phyloP scores from a whole-genome alignment of 441 rosid genomes.

The Lepidium campestre region DNA sequence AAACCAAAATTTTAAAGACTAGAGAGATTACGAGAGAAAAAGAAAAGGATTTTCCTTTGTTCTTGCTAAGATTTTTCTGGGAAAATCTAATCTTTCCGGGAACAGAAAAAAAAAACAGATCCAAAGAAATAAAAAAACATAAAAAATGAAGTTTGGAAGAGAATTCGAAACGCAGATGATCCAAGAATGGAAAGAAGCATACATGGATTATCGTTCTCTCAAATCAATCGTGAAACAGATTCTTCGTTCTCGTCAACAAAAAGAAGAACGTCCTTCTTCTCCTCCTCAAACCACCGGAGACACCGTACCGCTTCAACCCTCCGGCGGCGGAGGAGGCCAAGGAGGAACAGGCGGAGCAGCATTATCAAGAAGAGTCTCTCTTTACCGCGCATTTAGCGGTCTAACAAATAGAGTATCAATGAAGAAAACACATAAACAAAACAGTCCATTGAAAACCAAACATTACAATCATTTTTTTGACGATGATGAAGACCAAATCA shows the following conservation, averaged over 20 bases:
- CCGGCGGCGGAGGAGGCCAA: not conserved
- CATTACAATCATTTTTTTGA: conserved; percentile 24
- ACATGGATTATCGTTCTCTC: conserved; percentile 56
- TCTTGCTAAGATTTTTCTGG: not conserved
- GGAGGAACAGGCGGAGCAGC: not conserved
- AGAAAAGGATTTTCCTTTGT: no score
- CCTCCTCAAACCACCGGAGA: not conserved
- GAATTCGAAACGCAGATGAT: conserved; percentile 63
- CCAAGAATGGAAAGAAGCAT: conserved; percentile 73
- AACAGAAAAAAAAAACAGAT: not conserved
- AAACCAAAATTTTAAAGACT: no score
- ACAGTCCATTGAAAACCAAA: conserved; percentile 17
- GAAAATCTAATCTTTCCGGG: not conserved
- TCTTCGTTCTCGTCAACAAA: conserved; percentile 14
- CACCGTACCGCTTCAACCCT: not conserved
- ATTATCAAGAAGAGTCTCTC: conserved; percentile 40
- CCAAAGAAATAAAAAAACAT: not conserved
- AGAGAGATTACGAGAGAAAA: no score
- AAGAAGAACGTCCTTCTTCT: conserved; percentile 16
- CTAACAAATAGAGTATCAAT: conserved; percentile 39
- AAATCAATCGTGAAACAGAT: conserved; percentile 44
- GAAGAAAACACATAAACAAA: conserved; percentile 14
- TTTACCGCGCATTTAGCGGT: conserved; percentile 81
- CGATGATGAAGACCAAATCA: conserved; percentile 46
- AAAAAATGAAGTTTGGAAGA: conserved; percentile 36